These are phyloP conservation scores for Candida smagusa DNA, from an alignment of 1,139 yeast genomes.

Conservation along the genomic window DNA sequence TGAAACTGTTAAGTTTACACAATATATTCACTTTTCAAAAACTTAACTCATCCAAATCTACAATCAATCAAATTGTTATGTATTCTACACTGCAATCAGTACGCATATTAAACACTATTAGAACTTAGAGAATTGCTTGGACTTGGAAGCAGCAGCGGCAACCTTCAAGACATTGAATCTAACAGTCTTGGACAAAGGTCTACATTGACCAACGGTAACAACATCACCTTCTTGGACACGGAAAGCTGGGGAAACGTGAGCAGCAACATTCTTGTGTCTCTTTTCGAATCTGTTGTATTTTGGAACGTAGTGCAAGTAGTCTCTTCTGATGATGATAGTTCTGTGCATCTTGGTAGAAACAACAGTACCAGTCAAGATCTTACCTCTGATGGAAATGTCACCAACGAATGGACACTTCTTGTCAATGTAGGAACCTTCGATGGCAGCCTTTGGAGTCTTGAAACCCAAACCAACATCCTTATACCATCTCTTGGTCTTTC, in stretches of 20 bases:
- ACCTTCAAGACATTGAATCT: slow-evolving; percentile 99
- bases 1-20: too few species aligned
- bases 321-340: slow-evolving; percentile 99
- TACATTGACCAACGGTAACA: slow-evolving; percentile 99
- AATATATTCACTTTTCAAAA: too few species aligned
- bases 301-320: slow-evolving; percentile 99
- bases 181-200: slow-evolving; percentile 99
- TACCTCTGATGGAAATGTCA: slow-evolving; percentile 97
- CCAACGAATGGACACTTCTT: slow-evolving; percentile 99
- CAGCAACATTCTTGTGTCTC: slow-evolving; percentile 99
- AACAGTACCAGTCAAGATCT: slow-evolving; percentile 97
- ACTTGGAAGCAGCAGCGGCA: slow-evolving; percentile 81
- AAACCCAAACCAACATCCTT: slow-evolving; percentile 99
- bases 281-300: slow-evolving; percentile 99
- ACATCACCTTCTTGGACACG: slow-evolving; percentile 99
- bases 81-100: too few species aligned
- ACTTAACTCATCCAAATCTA: too few species aligned
- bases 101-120: slow-evolving; percentile 27
- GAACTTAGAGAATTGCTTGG: slow-evolving; percentile 96
- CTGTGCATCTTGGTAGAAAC: slow-evolving; percentile 99
- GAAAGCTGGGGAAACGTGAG: slow-evolving; percentile 99
- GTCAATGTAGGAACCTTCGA: slow-evolving; percentile 98
- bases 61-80: too few species aligned
- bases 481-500: slow-evolving; percentile 99
- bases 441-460: slow-evolving; percentile 99